Percentiles rank a stretch among this genome's conserved stretches.
Evolutionary conservation across 345 rosid genomes (phyloP).

Genomic region (Syzygium aromaticum): DNA sequence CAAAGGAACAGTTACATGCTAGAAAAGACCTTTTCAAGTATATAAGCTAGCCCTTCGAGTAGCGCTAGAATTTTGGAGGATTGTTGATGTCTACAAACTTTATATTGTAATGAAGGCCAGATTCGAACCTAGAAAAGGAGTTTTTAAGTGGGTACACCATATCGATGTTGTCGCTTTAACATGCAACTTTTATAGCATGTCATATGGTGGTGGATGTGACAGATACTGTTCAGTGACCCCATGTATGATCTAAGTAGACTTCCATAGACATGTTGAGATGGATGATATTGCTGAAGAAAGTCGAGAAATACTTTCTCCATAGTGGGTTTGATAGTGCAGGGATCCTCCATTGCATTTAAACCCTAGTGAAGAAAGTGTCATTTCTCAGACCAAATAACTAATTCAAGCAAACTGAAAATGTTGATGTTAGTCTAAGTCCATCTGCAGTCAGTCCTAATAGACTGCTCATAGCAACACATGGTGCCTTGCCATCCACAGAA

Average conservation of each 20-base stretch:
- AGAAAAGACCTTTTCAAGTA: neutral
- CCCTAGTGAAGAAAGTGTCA: neutral
- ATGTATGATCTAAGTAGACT: neutral
- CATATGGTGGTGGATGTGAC: neutral
- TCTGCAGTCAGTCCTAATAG: neutral
- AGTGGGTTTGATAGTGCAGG: neutral
- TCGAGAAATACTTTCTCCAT: neutral
- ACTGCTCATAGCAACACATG: neutral
- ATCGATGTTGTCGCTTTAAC: neutral
- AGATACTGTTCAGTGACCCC: neutral
- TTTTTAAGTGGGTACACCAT: neutral
- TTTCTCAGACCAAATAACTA: neutral
- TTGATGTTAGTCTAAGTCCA: neutral
- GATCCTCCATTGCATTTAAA: neutral
- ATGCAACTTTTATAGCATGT: neutral
- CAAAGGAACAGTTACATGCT: neutral
- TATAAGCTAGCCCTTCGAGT: neutral
- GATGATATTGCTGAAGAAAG: neutral
- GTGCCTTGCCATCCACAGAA: neutral
- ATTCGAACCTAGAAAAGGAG: neutral
- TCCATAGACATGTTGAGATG: neutral
- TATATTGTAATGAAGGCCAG: neutral
- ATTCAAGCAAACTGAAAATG: neutral
- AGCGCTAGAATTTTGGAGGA: neutral
- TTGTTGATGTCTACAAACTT: neutral